Conservation (phyloP, 306 rosid species). For the Quercus gilva region DNA sequence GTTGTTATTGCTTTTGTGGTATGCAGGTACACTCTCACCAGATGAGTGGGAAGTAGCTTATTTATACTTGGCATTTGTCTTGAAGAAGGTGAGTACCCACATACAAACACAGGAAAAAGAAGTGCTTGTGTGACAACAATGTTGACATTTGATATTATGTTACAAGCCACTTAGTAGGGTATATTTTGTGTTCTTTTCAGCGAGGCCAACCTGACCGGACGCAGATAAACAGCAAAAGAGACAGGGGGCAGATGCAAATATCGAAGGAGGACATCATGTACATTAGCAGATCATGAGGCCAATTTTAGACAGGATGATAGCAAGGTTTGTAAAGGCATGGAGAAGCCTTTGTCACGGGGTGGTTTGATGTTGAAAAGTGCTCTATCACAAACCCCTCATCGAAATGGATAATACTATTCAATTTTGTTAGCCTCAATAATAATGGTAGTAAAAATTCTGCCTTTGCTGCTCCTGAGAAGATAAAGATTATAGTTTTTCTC, state of each 20-base stretch:
- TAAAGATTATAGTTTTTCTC: neutral
- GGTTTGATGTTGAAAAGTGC: neutral
- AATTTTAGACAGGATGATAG: neutral
- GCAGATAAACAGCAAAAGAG: constrained; percentile 39
- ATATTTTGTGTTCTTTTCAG: constrained; percentile 37
- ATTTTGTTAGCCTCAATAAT: constrained; percentile 24
- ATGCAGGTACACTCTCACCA: constrained; percentile 55
- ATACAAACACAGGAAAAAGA: neutral
- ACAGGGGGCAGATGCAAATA: constrained; percentile 66
- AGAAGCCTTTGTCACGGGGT: neutral
- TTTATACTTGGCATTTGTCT: constrained; percentile 58
- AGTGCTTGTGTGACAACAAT: neutral
- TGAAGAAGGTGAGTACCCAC: constrained; percentile 47
- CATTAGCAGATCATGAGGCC: constrained; percentile 21
- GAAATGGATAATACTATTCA: constrained; percentile 15
- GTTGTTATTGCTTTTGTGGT: neutral
- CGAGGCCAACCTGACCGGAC: constrained; percentile 69
- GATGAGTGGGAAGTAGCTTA: constrained; percentile 78
- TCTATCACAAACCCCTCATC: neutral
- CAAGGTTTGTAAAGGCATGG: neutral
- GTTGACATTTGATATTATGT: constrained; percentile 8
- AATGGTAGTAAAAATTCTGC: constrained; percentile 2
- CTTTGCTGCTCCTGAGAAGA: constrained; percentile 5
- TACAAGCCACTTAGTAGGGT: neutral
- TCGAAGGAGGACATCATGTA: constrained; percentile 60